These are phyloP conservation scores for Apiospora phragmitis DNA, from an alignment of 2,329 filamentous ascomycete species.

Conservation along the genomic window DNA sequence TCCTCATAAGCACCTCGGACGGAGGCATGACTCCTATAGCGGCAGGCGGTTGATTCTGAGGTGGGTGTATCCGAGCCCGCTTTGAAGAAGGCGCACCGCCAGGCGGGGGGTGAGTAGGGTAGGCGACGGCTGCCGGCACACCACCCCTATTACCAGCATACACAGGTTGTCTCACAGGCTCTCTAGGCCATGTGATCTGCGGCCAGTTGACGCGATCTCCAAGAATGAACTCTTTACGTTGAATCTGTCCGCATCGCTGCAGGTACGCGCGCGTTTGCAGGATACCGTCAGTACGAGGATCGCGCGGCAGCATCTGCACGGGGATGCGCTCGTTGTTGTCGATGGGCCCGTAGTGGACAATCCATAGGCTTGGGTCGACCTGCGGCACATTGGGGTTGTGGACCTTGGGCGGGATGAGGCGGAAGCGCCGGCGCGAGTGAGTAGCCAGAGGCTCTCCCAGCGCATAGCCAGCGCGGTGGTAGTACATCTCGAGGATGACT, in stretches of 20 bases:
- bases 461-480: constrained; percentile 79
- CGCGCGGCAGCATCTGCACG: constrained; percentile 63
- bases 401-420: constrained; percentile 71
- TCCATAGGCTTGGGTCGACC: constrained; percentile 81
- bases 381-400: constrained; percentile 68
- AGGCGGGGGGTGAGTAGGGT: constrained; percentile 50
- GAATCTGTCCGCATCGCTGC: constrained; percentile 76
- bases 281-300: constrained; percentile 59
- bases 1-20: constrained; percentile 66
- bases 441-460: constrained; percentile 73
- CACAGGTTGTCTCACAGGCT: constrained; percentile 52
- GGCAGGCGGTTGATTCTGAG: constrained; percentile 38
- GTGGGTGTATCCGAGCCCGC: constrained; percentile 48
- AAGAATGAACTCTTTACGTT: constrained; percentile 92
- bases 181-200: constrained; percentile 69
- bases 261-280: constrained; percentile 64
- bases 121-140: constrained; percentile 63
- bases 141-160: constrained; percentile 48
- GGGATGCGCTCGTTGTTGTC: constrained; percentile 75
- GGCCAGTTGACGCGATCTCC: constrained; percentile 90
- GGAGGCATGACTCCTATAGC: constrained; percentile 35
- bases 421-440: constrained; percentile 83
- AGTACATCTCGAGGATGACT: constrained; percentile 79
- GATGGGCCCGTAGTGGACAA: constrained; percentile 84
- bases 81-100: constrained; percentile 55